phyloP scores from a whole-genome alignment of 2,329 filamentous ascomycete genomes.

The Xylariaceae sp. region DNA sequence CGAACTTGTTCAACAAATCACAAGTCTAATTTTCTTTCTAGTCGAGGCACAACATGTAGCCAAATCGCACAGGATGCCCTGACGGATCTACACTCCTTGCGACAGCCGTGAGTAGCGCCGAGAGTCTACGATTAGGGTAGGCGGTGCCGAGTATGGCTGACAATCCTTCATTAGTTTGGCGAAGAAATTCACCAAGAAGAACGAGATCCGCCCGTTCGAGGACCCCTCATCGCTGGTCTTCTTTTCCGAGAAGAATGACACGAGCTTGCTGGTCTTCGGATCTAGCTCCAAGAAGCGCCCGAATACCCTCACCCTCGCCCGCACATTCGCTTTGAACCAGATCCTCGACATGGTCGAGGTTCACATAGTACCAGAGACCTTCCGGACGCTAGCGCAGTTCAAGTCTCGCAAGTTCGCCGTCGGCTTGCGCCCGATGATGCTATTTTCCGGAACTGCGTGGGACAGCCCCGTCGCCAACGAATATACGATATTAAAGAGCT shows the following conservation, averaged over 20 bases:
- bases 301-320: slow-evolving; percentile 75
- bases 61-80: slow-evolving; percentile 77
- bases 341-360: slow-evolving; percentile 94
- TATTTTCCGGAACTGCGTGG: slow-evolving; percentile 86
- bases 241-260: slow-evolving; percentile 94
- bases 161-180: slow-evolving; percentile 42
- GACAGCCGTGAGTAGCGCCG: slow-evolving; percentile 52
- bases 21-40: slow-evolving; percentile 14
- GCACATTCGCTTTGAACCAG: slow-evolving; percentile 73
- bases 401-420: slow-evolving; percentile 69
- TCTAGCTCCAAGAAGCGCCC: slow-evolving; percentile 90
- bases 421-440: slow-evolving; percentile 80
- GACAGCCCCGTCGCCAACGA: slow-evolving; percentile 73
- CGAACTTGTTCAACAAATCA: neutral
- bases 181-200: slow-evolving; percentile 96
- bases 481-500: slow-evolving; percentile 79
- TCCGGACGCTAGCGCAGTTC: slow-evolving; percentile 67
- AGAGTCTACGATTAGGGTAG: slow-evolving; percentile 35
- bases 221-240: slow-evolving; percentile 85
- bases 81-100: slow-evolving; percentile 77
- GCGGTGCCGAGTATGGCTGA: neutral
- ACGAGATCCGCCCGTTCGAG: slow-evolving; percentile 90
- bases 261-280: slow-evolving; percentile 76
- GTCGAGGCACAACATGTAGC: slow-evolving; percentile 75
- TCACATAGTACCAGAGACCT: slow-evolving; percentile 68